Conservation (phyloP, 2,329 filamentous ascomycete species). For the Xylaria sp. region DNA sequence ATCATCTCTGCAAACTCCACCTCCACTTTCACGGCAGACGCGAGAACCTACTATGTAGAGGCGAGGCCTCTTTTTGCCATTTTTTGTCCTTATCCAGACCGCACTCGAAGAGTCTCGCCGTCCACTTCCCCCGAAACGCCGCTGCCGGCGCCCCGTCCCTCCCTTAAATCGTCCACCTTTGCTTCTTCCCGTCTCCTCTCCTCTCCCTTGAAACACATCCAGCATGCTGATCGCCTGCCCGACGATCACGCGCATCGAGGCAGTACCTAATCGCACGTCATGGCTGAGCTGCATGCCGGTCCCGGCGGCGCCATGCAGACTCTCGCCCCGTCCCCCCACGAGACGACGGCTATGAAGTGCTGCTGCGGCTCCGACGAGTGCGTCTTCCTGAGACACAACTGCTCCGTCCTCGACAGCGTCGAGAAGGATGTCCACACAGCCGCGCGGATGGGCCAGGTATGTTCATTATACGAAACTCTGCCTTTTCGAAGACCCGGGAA, state of each 20-base stretch:
- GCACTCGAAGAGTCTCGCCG: neutral
- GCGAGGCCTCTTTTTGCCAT: neutral
- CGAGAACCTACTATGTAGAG: neutral
- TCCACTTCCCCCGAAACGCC: neutral
- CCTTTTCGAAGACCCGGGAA: too few species aligned
- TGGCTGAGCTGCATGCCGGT: constrained; percentile 22
- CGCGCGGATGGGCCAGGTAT: constrained; percentile 88
- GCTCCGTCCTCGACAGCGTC: constrained; percentile 73
- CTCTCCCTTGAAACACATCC: neutral
- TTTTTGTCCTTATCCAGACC: neutral
- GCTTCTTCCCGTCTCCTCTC: neutral
- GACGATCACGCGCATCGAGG: constrained; percentile 21
- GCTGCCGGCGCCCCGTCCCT: neutral
- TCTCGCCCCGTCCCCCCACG: constrained; percentile 20
- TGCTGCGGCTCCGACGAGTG: constrained; percentile 86
- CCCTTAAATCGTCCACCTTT: neutral
- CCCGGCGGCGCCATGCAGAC: constrained; percentile 4
- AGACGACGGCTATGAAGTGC: constrained; percentile 58
- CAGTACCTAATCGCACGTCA: constrained; percentile 14
- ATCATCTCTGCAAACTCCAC: neutral
- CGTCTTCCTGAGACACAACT: constrained; percentile 79
- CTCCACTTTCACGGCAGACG: neutral
- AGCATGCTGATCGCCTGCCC: constrained; percentile 28
- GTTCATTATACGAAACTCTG: constrained; percentile 40
- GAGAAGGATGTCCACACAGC: constrained; percentile 88